Evolutionary conservation across 2,329 filamentous ascomycete genomes (phyloP).

Genomic region (Diaporthe citriasiana): DNA sequence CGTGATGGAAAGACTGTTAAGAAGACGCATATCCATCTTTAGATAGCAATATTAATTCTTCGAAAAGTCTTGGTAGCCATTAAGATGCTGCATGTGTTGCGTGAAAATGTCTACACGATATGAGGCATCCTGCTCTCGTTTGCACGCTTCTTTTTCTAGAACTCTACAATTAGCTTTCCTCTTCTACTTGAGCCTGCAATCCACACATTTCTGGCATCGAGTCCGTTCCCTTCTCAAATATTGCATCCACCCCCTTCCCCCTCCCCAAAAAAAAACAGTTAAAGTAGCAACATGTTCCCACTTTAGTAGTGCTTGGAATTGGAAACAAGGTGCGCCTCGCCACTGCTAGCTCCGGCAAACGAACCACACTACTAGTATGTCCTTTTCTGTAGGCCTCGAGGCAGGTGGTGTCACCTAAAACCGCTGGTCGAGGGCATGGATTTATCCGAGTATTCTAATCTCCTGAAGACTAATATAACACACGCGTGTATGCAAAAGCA

Average conservation of each 20-base stretch:
- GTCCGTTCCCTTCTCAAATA: neutral
- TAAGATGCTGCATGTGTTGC: neutral
- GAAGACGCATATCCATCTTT: constrained; percentile 44
- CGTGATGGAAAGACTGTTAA: constrained; percentile 50
- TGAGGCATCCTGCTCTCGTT: neutral
- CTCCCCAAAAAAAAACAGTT: no score
- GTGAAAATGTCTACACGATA: neutral
- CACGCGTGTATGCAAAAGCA: neutral
- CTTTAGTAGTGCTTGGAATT: neutral
- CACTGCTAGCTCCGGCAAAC: neutral
- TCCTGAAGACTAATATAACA: no score
- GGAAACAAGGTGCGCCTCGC: neutral
- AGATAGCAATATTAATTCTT: neutral
- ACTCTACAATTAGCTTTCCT: neutral
- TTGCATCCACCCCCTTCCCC: no score
- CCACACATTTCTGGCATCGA: neutral
- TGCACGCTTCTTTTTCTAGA: neutral
- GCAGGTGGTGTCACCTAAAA: neutral
- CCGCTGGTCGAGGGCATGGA: neutral
- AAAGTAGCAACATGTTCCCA: neutral
- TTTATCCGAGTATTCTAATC: neutral
- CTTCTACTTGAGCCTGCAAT: neutral
- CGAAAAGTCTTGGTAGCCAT: neutral
- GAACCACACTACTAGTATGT: neutral
- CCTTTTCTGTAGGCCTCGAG: neutral